Conservation (phyloP, 257 asterid species). For the Ballota nigra region DNA sequence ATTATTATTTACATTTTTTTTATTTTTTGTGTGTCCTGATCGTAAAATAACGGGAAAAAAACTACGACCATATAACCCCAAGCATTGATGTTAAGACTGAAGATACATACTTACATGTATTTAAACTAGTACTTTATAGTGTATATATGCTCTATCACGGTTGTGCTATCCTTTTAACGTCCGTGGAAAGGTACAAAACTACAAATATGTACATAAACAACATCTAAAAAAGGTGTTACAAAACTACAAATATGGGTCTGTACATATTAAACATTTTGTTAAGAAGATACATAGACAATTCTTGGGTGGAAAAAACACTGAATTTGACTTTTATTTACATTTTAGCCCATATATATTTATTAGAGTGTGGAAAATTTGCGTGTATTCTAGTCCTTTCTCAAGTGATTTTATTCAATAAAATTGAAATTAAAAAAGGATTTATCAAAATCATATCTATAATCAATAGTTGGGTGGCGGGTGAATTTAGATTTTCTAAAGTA, state of each 20-base stretch:
- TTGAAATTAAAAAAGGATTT: no score
- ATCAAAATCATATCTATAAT: neutral
- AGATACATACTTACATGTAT: neutral
- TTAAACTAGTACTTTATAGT: no score
- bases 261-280: no score
- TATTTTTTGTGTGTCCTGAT: no score
- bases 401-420: neutral
- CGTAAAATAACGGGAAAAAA: no score
- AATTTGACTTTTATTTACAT: neutral
- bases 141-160: neutral
- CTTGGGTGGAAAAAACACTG: neutral
- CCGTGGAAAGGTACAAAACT: neutral
- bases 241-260: neutral
- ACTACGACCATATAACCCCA: no score
- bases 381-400: neutral
- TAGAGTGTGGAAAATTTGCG: neutral
- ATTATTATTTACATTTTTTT: no score
- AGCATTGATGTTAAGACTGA: neutral
- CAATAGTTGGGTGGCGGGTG: neutral
- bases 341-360: neutral
- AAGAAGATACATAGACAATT: neutral
- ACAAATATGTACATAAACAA: neutral
- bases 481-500: neutral
- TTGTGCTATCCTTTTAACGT: neutral
- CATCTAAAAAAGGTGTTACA: neutral